Evolutionary conservation across 192 early-diverging fungal species (phyloP), one percentile per base, ranked within the genome.

Genomic region (Linderina pennispora): DNA sequence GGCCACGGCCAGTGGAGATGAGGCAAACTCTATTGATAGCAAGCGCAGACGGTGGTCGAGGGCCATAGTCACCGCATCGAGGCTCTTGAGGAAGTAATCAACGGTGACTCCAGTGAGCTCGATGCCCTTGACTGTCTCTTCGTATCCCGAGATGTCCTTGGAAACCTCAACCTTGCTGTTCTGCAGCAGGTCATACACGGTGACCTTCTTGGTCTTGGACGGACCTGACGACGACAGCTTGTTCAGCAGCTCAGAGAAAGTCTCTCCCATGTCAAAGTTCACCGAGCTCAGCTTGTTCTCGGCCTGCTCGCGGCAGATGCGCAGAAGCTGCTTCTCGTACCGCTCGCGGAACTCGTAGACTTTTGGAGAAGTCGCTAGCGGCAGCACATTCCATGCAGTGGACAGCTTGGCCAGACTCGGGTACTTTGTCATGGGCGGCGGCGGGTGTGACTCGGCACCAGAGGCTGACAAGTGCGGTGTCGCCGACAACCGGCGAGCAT

Each of bases 261-360:
- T 58, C 18, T 69, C 58, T 37, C 58, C 65, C 14, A 62, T 62
- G 23, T 69, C 65, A 62, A 69, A 69, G 45, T 36, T 58, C 31
- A 62, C 58, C 5, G 65, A 62, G 50, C 58, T 47, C 39, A 69
- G 54, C 40, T 69, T 69, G 58, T 62, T 50, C 46, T 69, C 65
- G 7, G 65, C 65, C 41, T 69, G 65, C 50, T 69, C 65, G 42
- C 65, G 65, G 32, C 58, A 62, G 42, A 69, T 69, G 13, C 65
- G 53, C 32, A 50, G 48, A 14, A 69, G 32, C 38, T 69, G 65
- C n/a, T 58, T 48, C 58, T 62, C 65, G 46, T 69, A 69, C 15
- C 57, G 38, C 3, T 48, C 35, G 24, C 65, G 65, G 43, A 58
- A 69, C 22, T 47, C 28, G 20, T 69, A 52, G 43, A 69, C 8